phyloP scores from a whole-genome alignment of 73 alveolate species.

The Symbiodinium pilosum region DNA sequence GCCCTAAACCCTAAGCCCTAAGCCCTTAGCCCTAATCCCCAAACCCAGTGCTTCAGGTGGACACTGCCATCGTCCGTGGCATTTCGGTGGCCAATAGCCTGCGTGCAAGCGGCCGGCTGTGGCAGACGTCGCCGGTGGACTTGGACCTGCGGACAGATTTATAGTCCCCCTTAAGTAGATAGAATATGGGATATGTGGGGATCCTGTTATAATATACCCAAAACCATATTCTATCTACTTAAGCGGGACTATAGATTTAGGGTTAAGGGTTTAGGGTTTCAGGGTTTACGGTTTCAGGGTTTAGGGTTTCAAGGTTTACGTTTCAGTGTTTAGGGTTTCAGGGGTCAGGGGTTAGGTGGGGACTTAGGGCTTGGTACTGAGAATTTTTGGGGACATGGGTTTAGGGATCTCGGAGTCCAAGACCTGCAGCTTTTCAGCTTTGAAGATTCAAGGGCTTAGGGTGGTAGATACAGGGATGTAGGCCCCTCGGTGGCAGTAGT shows the following conservation, averaged over 20 bases:
- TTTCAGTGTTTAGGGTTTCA: background rate
- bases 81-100: background rate
- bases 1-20: no score
- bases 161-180: no score
- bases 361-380: background rate
- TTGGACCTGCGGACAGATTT: background rate
- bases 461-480: background rate
- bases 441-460: background rate
- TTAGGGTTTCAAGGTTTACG: background rate
- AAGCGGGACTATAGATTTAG: no score
- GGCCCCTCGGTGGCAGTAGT: background rate
- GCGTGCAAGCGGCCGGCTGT: background rate
- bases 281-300: background rate
- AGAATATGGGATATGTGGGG: no score
- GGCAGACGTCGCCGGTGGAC: conserved; percentile 21
- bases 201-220: no score
- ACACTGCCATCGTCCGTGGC: background rate
- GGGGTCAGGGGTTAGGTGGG: background rate
- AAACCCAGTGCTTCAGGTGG: no score
- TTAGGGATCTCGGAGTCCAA: background rate
- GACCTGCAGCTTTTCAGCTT: no score
- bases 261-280: background rate
- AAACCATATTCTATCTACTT: no score
- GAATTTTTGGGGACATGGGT: background rate
- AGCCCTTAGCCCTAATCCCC: no score